Conservation (phyloP, 768 basidiomycete genomes). For the Floccularia luteovirens region DNA sequence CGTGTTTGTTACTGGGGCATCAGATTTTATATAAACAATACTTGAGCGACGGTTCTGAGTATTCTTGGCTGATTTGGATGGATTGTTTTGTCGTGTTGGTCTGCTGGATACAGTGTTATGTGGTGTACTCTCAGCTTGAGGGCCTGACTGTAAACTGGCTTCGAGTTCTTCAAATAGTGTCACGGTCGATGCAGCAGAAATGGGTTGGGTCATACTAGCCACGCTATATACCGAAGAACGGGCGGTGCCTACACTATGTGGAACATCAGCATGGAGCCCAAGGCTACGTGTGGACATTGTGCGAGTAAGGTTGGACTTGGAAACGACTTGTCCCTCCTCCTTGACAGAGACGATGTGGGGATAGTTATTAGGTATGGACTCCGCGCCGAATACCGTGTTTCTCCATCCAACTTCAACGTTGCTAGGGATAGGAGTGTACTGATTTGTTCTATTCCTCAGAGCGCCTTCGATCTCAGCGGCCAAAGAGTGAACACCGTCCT, state of each 20-base stretch:
- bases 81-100: constrained; percentile 18
- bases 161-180: constrained; percentile 54
- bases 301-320: constrained; percentile 18
- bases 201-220: constrained; percentile 27
- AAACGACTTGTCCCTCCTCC: constrained; percentile 27
- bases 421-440: constrained; percentile 28
- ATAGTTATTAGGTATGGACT: constrained; percentile 24
- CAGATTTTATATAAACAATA: constrained; percentile 60
- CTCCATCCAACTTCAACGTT: constrained; percentile 34
- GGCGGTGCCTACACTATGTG: constrained; percentile 37
- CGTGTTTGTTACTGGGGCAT: constrained; percentile 24
- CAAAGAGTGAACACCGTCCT: constrained; percentile 45
- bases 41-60: constrained; percentile 39
- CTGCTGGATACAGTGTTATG: constrained; percentile 37
- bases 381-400: constrained; percentile 41
- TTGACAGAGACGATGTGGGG: constrained; percentile 27
- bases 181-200: constrained; percentile 52
- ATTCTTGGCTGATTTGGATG: constrained; percentile 28
- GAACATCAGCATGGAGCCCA: constrained; percentile 44
- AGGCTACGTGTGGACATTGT: constrained; percentile 34
- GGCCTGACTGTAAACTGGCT: constrained; percentile 33
- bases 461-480: constrained; percentile 45
- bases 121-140: constrained; percentile 59
- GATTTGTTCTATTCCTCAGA: constrained; percentile 32
- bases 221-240: constrained; percentile 43